Base-by-base conservation (phyloP, 805 yeast genomes). In the Candida pini region DNA sequence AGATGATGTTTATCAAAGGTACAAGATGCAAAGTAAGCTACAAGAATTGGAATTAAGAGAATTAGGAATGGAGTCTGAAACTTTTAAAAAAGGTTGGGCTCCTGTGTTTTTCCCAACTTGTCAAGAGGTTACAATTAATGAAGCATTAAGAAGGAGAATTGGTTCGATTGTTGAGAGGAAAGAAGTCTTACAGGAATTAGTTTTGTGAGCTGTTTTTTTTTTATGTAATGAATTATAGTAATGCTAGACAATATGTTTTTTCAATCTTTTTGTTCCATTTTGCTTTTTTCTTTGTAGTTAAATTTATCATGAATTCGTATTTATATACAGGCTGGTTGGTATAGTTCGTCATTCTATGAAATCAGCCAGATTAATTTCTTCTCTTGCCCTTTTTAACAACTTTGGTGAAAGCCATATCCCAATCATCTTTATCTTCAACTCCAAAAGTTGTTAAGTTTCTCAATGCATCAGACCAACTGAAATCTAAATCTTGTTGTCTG, bases 61-160 rank as follows among this genome's bases (percentile, higher is more conserved):
- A 39, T 68, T 87, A 30, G 79, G 84, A 5, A 62, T 57, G 36
- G 96, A 86, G 59, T 87, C 92, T 28, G 87, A 85, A 55, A 45
- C 62, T 13, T 64, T 73, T 44, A 82, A 84, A 51, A 74, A 78
- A 29, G 90, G 87, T 22, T 89, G 96, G 96, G 76, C 81, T 6
- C 81, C 74, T 44, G 62, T 71, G 29, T 75, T 87, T 50, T 81
- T 87, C 51, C 83, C 83, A 8, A 72, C 80, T 10, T 81, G 89
- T 28, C 90, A 83, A 56, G 97, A 92, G 55, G 81, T 90, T 33
- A 86, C 95, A 43, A 84, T 88, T 60, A 92, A 90, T 56, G 90
- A 84, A 61, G 96, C 96, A 1, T 66, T 90, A 34, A 74, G 90
- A 60, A 78, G 92, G 66, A 80, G 97, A 52, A 50, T 74, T 23